Base-by-base conservation (phyloP, 129 eudicot species). In the Dittrichia graveolens region DNA sequence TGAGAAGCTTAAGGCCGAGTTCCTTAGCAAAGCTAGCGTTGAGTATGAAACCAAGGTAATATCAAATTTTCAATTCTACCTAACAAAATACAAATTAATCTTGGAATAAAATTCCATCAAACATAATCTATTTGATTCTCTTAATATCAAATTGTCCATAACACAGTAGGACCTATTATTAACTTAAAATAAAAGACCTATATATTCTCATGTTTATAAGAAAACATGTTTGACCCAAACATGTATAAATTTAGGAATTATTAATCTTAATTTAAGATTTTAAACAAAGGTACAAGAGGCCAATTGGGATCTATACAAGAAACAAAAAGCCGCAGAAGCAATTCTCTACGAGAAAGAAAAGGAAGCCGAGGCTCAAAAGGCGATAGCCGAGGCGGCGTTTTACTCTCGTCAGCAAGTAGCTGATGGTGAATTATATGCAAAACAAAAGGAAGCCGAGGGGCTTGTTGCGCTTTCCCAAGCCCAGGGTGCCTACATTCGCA, bases 11-110 rank as follows among this genome's bases (percentile, higher is more conserved):
- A 84, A 84, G 84, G 92, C 92, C 0, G 89, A 87, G 75, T 79
- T 81, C 49, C 55, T 87, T 74, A 87, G 89, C 47, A 87, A 84
- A 67, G 92, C 92, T 34, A 87, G 92, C 15, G 92, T 87, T 43
- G 87, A 87, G 73, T 87, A 87, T 72, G 94, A 87, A 61, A 87
- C 85, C 62, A 84, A 84, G 89, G 89, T 87, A 45, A n/a, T 37
- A 61, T 38, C n/a, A n/a, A n/a, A n/a, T n/a, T n/a, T n/a, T n/a
- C n/a, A n/a, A n/a, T n/a, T n/a, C n/a, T n/a, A n/a, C n/a, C n/a
- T n/a, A n/a, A n/a, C n/a, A n/a, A n/a, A n/a, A n/a, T n/a, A n/a
- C n/a, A n/a, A n/a, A n/a, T n/a, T n/a, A n/a, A n/a, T n/a, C n/a
- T n/a, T n/a, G n/a, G n/a, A n/a, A n/a, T n/a, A n/a, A n/a, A n/a